Evolutionary conservation across 2,329 filamentous ascomycete genomes (phyloP), one percentile per base, ranked within the genome.

Genomic region (Ceratocystis albifundus): DNA sequence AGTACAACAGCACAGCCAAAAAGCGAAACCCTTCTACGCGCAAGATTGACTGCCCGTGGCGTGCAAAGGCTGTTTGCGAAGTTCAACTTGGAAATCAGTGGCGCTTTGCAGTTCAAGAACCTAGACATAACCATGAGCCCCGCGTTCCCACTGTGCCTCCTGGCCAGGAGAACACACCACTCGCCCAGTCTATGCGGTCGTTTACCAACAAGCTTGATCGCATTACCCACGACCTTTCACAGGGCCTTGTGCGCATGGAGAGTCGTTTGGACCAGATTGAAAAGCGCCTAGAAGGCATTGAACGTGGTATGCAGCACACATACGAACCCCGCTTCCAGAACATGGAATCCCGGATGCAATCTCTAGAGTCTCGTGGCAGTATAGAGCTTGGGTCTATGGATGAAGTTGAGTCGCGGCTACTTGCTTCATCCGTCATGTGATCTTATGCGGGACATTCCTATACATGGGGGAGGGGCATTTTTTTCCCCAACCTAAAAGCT

Each of bases 1-100:
- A 85, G 74, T 85, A 85, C 74, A 84, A 77, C 75, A 85, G 82
- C 74, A 85, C 83, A 1, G 83, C 83, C 6, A 85, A 85, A 77
- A 85, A 85, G 76, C 80, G 83, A 66, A 85, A 84, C 70, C 83
- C 83, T 0, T 84, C 81, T 65, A 85, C 83, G 55, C 82, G 83
- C 72, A 85, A 85, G 74, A 82, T 85, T 66, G 83, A 85, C 72
- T 85, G 83, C 66, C 83, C 83, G 10, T 85, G 83, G 76, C 80
- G 82, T 64, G 83, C 83, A 66, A 85, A 85, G 75, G 83, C 83
- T 28, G 83, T 85, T 25, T 85, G 83, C 69, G 83, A 85, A 71
- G 83, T 85, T 5, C 82, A 84, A 72, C 76, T 85, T 10, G 80
- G 80, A 53, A 84, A 85, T 69, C 82, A 84, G 73, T 85, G 83